Evolutionary conservation across 2,329 filamentous ascomycete genomes (phyloP).

Genomic region (Neonectria punicea): DNA sequence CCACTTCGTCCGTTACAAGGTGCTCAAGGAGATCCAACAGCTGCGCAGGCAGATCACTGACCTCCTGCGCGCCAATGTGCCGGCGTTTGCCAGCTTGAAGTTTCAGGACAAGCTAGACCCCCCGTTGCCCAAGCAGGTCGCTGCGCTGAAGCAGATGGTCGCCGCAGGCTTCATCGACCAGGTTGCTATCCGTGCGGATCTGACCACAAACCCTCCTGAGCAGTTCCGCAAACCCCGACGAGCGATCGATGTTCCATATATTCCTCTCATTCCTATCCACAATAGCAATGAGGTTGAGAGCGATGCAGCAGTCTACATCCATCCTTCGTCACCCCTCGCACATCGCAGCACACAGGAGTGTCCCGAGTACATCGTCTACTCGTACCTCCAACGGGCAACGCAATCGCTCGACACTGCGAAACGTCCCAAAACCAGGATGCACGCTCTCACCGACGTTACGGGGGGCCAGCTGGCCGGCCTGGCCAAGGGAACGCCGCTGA

Average conservation of each 20-base stretch:
- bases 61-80: conserved; percentile 80
- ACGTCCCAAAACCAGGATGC: conserved; percentile 82
- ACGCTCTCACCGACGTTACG: conserved; percentile 83
- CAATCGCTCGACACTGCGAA: conserved; percentile 63
- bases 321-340: conserved; percentile 85
- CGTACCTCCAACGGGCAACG: conserved; percentile 78
- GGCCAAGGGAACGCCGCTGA: conserved; percentile 84
- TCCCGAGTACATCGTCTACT: conserved; percentile 89
- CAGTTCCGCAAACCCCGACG: conserved; percentile 76
- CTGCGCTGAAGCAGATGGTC: conserved; percentile 88
- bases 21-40: conserved; percentile 85
- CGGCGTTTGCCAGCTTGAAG: conserved; percentile 67
- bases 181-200: conserved; percentile 89
- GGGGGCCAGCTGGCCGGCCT: conserved; percentile 80
- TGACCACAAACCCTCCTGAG: conserved; percentile 78
- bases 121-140: conserved; percentile 75
- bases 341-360: conserved; percentile 76
- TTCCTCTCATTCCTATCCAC: conserved; percentile 81
- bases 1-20: conserved; percentile 89
- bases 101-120: conserved; percentile 67
- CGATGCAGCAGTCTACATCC: conserved; percentile 83
- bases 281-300: conserved; percentile 52
- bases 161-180: conserved; percentile 95
- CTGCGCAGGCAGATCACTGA: conserved; percentile 85
- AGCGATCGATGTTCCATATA: conserved; percentile 92